phyloP scores from a whole-genome alignment of 495 filamentous ascomycete genomes.

The Gamarada debralockiae region DNA sequence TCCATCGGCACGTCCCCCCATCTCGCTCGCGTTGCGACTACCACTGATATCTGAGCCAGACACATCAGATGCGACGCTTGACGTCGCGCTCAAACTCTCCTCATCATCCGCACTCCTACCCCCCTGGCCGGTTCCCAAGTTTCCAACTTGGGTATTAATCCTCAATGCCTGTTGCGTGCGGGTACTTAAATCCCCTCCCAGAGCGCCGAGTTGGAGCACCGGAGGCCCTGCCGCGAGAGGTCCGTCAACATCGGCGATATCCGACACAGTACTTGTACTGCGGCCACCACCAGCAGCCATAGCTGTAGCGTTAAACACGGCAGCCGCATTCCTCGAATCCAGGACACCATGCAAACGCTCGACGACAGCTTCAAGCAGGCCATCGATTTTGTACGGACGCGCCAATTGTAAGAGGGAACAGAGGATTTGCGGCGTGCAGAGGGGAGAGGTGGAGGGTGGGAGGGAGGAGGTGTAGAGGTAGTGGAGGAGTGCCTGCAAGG shows the following conservation, averaged over 20 bases:
- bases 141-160: slow-evolving; percentile 28
- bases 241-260: not conserved
- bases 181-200: not conserved
- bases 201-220: slow-evolving; percentile 2
- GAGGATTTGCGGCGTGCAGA: slow-evolving; percentile 94
- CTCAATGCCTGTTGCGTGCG: slow-evolving; percentile 22
- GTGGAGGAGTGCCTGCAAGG: slow-evolving; percentile 80
- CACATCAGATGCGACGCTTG: slow-evolving; percentile 43
- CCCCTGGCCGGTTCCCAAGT: slow-evolving; percentile 7
- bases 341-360: slow-evolving; percentile 88
- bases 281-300: slow-evolving; percentile 95
- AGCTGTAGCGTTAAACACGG: slow-evolving; percentile 95
- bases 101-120: slow-evolving; percentile 35
- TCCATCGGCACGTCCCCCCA: slow-evolving; percentile 18
- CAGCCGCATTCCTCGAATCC: slow-evolving; percentile 89
- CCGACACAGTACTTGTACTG: slow-evolving; percentile 18
- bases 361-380: slow-evolving; percentile 85
- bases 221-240: not conserved
- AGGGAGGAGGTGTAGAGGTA: slow-evolving; percentile 91
- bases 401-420: slow-evolving; percentile 94
- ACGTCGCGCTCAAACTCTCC: slow-evolving; percentile 26
- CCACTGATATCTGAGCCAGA: slow-evolving; percentile 45
- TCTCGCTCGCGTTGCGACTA: slow-evolving; percentile 29
- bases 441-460: slow-evolving; percentile 64
- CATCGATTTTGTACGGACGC: slow-evolving; percentile 88